Evolutionary conservation across 441 rosid genomes (phyloP), one percentile per base, ranked within the genome.

Genomic region (Pelargonium cotyledonis): DNA sequence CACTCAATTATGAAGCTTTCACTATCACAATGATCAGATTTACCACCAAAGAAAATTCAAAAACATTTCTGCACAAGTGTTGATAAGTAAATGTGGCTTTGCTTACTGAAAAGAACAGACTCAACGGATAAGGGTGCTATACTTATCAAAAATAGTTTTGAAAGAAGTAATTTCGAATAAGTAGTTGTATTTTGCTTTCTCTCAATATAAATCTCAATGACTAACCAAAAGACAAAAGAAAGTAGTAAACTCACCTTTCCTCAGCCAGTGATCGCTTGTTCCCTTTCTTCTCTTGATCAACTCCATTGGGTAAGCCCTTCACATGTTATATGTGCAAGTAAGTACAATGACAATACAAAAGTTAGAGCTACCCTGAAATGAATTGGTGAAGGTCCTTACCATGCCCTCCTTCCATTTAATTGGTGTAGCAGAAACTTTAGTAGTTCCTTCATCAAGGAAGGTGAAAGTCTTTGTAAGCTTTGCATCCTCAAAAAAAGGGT

Each of bases 401-500:
- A 82, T 86, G 70, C 96, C 96, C 74, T 89, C 90, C 72, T 95
- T 95, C 99, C 97, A 95, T 73, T 85, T 95, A 70, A 95, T 95
- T 49, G 88, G 76, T 7, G 99, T 89, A 29, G 96, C 87, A 69
- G 91, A 79, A 75, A 90, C 83, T 75, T 88, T 89, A 31, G 92
- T 93, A 44, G 84, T 82, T 49, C 90, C 97, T 80, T 95, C 98
- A 68, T 90, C 99, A 10, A 80, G 86, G 86, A 85, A 94, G 75
- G 96, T 84, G 70, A 86, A 89, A 0, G 88, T 84, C 82, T 95
- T 92, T 5, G 89, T 86, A 61, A 95, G 96, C 80, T 85, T 88
- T 11, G 80, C 74, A 72, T 95, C 91, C 65, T 95, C 98, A 75
- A 95, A 95, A 79, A 80, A 90, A 4, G 95, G 97, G 79, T 92